These are phyloP conservation scores for Pseudogymnoascus sp. DNA, from an alignment of 2,329 filamentous ascomycete species.

Conservation along the genomic window DNA sequence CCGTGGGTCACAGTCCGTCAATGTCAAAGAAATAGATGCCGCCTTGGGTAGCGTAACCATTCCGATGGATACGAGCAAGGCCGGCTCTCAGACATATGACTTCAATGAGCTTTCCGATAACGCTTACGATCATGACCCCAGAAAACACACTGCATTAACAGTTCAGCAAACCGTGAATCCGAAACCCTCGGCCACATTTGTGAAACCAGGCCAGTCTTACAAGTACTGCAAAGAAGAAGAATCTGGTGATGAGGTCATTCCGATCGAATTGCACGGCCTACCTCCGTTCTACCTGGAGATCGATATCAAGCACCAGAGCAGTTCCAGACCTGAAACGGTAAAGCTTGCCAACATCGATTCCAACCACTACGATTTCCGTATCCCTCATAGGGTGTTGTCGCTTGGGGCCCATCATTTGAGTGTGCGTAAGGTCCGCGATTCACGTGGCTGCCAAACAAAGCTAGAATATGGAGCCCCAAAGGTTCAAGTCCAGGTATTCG, in stretches of 20 bases:
- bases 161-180: conserved; percentile 79
- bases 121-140: conserved; percentile 69
- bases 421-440: conserved; percentile 83
- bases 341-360: conserved; percentile 70
- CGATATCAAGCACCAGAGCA: conserved; percentile 85
- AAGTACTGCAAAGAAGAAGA: conserved; percentile 88
- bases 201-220: conserved; percentile 83
- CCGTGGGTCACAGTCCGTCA: conserved; percentile 56
- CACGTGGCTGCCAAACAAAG: conserved; percentile 74
- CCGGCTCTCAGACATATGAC: conserved; percentile 78
- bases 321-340: conserved; percentile 69
- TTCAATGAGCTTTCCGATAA: conserved; percentile 77
- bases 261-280: conserved; percentile 71
- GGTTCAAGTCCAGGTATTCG: conserved; percentile 85
- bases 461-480: conserved; percentile 63
- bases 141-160: conserved; percentile 55
- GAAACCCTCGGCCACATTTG: conserved; percentile 73
- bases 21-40: conserved; percentile 65
- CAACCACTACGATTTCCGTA: conserved; percentile 67
- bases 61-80: conserved; percentile 74
- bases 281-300: conserved; percentile 87
- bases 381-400: conserved; percentile 76
- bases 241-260: conserved; percentile 75
- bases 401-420: conserved; percentile 84
- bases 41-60: conserved; percentile 69